These are phyloP conservation scores for Amauroascus niger DNA, from an alignment of 2,329 filamentous ascomycete genomes.

Conservation along the genomic window DNA sequence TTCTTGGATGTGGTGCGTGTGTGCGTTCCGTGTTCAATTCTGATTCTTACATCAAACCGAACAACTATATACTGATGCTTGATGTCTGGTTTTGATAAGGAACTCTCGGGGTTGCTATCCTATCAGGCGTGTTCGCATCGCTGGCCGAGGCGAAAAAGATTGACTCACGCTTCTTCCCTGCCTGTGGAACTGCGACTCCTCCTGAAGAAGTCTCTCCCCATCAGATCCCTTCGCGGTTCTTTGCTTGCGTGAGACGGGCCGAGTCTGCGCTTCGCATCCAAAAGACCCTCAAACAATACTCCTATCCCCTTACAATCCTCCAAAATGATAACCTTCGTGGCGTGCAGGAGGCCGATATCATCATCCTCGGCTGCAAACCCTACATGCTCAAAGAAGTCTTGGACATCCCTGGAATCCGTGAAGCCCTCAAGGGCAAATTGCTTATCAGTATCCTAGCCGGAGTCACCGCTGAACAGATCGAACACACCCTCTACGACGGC, in stretches of 20 bases:
- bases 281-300: constrained; percentile 54
- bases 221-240: constrained; percentile 62
- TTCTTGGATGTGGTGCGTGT: constrained; percentile 65
- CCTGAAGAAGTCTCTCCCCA: constrained; percentile 38
- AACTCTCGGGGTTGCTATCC: constrained; percentile 76
- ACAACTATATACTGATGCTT: constrained; percentile 1
- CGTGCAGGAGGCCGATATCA: constrained; percentile 57
- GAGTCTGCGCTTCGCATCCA: constrained; percentile 60
- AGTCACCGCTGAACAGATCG: constrained; percentile 59
- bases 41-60: background rate
- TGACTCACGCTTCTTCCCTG: constrained; percentile 21
- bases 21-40: background rate
- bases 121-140: constrained; percentile 67
- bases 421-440: constrained; percentile 68
- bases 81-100: constrained; percentile 40
- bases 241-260: constrained; percentile 67
- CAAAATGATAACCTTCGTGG: constrained; percentile 63
- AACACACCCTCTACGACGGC: constrained; percentile 51
- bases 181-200: constrained; percentile 34
- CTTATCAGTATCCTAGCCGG: constrained; percentile 75
- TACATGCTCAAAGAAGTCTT: constrained; percentile 62
- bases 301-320: constrained; percentile 53
- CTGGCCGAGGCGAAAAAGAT: constrained; percentile 46
- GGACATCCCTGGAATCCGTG: constrained; percentile 55
- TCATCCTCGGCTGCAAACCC: constrained; percentile 74